These are phyloP conservation scores for Zygnema cylindricum DNA, from an alignment of 139 green algal genomes.

Conservation along the genomic window DNA sequence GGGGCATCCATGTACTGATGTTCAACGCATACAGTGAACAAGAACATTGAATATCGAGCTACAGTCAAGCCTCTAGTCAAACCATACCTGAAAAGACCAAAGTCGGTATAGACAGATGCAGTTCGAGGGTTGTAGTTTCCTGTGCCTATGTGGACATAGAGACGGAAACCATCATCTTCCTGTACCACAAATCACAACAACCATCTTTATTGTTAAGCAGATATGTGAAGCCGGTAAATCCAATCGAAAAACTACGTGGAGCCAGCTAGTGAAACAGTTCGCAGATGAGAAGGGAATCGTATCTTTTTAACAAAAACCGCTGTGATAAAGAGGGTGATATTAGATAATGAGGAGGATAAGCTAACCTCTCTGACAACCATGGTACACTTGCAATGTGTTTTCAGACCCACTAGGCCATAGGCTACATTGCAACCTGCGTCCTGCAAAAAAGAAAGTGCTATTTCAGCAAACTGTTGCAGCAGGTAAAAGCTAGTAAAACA, in stretches of 20 bases:
- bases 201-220: too few species aligned
- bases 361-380: conserved; percentile 64
- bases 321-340: too few species aligned
- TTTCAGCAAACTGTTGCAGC: too few species aligned
- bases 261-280: too few species aligned
- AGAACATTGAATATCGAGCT: not conserved
- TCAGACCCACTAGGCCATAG: conserved; percentile 73
- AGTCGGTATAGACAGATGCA: conserved; percentile 71
- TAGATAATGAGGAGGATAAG: not conserved
- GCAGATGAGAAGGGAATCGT: too few species aligned
- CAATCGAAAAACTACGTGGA: too few species aligned
- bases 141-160: conserved; percentile 73
- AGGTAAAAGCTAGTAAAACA: too few species aligned
- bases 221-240: too few species aligned
- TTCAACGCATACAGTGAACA: not conserved
- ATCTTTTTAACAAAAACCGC: too few species aligned
- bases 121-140: conserved; percentile 76
- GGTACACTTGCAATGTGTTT: conserved; percentile 73
- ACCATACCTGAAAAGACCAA: conserved; percentile 68
- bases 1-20: too few species aligned
- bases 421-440: conserved; percentile 72
- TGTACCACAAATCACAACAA: too few species aligned
- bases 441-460: conserved; percentile 31
- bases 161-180: conserved; percentile 61
- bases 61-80: not conserved